These are phyloP conservation scores for Cercospora sojina DNA, from an alignment of 2,329 filamentous ascomycete species.

Conservation along the genomic window DNA sequence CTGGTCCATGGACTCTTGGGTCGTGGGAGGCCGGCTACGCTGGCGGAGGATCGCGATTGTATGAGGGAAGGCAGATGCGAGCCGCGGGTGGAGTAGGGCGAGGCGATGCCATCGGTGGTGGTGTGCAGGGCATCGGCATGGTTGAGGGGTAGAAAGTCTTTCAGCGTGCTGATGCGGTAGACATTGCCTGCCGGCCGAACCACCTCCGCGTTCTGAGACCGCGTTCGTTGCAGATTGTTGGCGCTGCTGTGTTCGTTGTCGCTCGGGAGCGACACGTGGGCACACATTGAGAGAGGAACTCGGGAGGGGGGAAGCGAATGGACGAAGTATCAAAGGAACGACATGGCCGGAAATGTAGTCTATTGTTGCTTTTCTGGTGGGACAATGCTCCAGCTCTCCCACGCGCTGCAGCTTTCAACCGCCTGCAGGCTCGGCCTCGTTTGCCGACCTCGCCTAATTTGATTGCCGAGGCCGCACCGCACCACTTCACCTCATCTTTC, in stretches of 20 bases:
- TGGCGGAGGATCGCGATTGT: constrained; percentile 27
- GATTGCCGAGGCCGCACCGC: background rate
- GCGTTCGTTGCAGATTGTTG: constrained; percentile 8
- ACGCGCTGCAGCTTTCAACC: background rate
- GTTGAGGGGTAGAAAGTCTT: constrained; percentile 44
- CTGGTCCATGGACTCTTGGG: constrained; percentile 9
- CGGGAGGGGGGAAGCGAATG: background rate
- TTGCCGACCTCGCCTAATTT: background rate
- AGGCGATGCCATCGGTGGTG: constrained; percentile 33
- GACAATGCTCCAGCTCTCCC: background rate
- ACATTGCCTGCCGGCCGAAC: background rate
- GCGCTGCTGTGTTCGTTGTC: constrained; percentile 2
- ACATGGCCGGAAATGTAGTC: background rate
- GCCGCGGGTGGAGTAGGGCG: constrained; percentile 45
- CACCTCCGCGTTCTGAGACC: constrained; percentile 9
- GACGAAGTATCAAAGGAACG: background rate
- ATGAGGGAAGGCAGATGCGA: constrained; percentile 44
- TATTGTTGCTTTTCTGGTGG: constrained; percentile 1
- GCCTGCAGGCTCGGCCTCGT: background rate
- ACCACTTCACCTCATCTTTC: background rate
- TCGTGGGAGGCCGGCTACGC: constrained; percentile 21
- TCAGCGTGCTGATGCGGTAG: constrained; percentile 30
- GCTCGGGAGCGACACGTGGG: constrained; percentile 6
- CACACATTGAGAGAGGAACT: background rate
- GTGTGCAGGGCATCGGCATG: constrained; percentile 11